These are phyloP conservation scores for Phytopythium boreale DNA, from an alignment of 352 stramenopile species.

Conservation along the genomic window DNA sequence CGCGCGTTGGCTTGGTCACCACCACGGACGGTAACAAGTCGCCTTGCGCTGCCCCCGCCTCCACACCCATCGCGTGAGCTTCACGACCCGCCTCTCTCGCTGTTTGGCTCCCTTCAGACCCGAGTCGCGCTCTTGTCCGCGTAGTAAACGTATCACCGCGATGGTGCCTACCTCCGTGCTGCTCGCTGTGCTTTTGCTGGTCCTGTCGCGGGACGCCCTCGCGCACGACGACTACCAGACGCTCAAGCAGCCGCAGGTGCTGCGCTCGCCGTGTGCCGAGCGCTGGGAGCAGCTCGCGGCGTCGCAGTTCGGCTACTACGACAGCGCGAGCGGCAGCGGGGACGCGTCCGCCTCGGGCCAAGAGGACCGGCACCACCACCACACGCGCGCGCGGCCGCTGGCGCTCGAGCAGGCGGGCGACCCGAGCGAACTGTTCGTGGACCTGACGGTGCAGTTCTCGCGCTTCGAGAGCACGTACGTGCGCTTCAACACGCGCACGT, in stretches of 20 bases:
- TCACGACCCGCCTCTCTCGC: background rate
- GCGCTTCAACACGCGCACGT: constrained; percentile 71
- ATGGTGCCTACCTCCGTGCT: background rate
- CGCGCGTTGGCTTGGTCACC: background rate
- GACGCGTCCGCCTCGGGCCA: background rate
- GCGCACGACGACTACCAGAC: constrained; percentile 37
- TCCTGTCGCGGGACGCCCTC: background rate
- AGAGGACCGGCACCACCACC: constrained; percentile 9
- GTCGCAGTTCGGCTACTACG: constrained; percentile 10
- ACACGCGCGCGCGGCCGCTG: constrained; percentile 22
- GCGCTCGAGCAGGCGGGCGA: constrained; percentile 28
- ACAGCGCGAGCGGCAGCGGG: background rate
- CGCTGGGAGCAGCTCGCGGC: constrained; percentile 26
- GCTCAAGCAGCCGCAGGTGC: constrained; percentile 36
- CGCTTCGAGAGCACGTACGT: constrained; percentile 75
- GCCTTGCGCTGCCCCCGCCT: too few relatives aligned
- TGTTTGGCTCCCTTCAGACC: background rate
- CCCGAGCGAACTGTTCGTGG: constrained; percentile 48
- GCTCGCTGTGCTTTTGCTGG: background rate
- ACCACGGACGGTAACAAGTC: too few relatives aligned
- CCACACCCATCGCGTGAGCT: background rate
- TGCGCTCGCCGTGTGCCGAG: constrained; percentile 43
- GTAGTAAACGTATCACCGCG: background rate
- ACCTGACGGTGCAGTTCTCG: constrained; percentile 49
- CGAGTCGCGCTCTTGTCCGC: background rate